A percentile compares a stretch with the other conserved stretches of the same genome.
These are phyloP conservation scores for Diaporthe vaccinii DNA, from an alignment of 2,329 filamentous ascomycete genomes.

Conservation along the genomic window DNA sequence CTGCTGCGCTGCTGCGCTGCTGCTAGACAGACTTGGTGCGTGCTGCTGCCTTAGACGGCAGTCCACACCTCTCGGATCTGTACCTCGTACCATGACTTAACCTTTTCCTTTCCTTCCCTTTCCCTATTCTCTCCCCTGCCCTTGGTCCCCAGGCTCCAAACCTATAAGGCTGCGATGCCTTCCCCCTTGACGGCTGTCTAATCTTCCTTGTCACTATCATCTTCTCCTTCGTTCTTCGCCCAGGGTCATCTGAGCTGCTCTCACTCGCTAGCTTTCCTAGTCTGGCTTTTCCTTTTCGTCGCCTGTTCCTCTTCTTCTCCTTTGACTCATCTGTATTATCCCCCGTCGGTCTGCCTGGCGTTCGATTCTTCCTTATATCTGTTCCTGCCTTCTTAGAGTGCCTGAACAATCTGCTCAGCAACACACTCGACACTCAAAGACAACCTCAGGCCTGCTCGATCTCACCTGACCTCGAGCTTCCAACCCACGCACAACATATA, in stretches of 20 bases:
- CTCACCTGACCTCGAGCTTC: slow-evolving; percentile 44
- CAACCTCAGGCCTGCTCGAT: slow-evolving; percentile 24
- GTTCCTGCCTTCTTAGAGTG: slow-evolving; percentile 29
- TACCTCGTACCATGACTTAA: slow-evolving; percentile 37
- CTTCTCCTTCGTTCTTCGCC: slow-evolving; percentile 43
- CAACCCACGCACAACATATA: slow-evolving; percentile 39
- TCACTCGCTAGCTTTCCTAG: slow-evolving; percentile 42
- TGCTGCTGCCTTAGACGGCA: slow-evolving; percentile 41
- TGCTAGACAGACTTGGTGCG: slow-evolving; percentile 20
- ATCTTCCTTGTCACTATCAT: slow-evolving; percentile 45
- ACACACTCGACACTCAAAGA: slow-evolving; percentile 23
- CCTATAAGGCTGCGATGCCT: slow-evolving; percentile 70
- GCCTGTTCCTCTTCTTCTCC: slow-evolving; percentile 37
- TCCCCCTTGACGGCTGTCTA: slow-evolving; percentile 47
- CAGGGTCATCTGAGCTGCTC: slow-evolving; percentile 40
- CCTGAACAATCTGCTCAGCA: slow-evolving; percentile 33
- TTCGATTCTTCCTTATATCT: slow-evolving; percentile 30
- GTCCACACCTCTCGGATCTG: slow-evolving; percentile 34
- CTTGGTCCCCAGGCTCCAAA: slow-evolving; percentile 54
- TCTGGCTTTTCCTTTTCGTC: slow-evolving; percentile 43
- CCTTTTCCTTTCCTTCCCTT: slow-evolving; percentile 37
- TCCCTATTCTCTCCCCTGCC: slow-evolving; percentile 44
- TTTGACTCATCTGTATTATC: slow-evolving; percentile 39
- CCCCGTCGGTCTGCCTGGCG: slow-evolving; percentile 31
- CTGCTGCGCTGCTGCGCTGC: slow-evolving; percentile 23